phyloP scores from a whole-genome alignment of 257 asterid species.

The Nicotiana undulata region DNA sequence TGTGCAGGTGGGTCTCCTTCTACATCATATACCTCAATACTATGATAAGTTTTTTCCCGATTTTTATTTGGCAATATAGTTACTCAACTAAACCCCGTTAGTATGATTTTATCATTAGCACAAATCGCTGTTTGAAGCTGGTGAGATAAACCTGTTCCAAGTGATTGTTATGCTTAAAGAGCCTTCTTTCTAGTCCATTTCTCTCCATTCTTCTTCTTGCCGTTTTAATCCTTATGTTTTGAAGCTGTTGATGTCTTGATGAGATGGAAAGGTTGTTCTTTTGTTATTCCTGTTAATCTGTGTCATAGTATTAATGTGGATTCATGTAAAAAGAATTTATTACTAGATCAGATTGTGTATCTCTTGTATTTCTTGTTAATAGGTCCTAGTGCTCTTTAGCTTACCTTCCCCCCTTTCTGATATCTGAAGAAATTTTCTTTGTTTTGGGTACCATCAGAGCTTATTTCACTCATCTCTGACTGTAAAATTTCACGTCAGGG shows the following conservation, averaged over 20 bases:
- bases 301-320: not conserved
- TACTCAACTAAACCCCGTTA: not conserved
- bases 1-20: constrained; percentile 52
- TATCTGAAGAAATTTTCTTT: not conserved
- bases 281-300: not conserved
- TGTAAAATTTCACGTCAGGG: not conserved
- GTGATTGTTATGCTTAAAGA: not conserved
- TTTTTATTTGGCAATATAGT: not conserved
- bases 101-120: not conserved
- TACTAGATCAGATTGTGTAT: not conserved
- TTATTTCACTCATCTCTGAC: not conserved
- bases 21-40: not conserved
- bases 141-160: not conserved
- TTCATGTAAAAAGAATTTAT: not conserved
- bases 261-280: not conserved
- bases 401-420: not conserved
- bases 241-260: not conserved
- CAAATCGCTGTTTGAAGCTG: not conserved
- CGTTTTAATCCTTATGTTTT: not conserved
- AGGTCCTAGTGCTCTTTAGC: not conserved
- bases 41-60: not conserved
- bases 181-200: not conserved
- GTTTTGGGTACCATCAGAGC: not conserved
- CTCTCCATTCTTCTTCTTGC: not conserved
- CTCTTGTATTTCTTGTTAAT: not conserved